phyloP scores from a whole-genome alignment of 225 moss, liverwort and hornwort genomes.

The Pleurozium schreberi region DNA sequence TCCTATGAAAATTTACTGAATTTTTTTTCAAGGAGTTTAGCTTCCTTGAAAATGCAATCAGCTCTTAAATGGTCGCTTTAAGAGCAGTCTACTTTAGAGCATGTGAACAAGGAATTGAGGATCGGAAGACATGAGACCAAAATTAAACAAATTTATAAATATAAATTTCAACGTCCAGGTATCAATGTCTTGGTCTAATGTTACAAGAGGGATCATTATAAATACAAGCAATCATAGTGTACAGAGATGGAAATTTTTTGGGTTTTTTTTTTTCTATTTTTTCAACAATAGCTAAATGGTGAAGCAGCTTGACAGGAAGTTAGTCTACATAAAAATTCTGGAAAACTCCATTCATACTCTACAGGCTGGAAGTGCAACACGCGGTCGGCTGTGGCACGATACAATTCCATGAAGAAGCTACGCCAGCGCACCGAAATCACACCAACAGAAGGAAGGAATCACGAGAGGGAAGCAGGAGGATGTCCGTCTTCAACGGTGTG shows the following conservation, averaged over 20 bases:
- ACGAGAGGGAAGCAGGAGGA: conserved; percentile 7
- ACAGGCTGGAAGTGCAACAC: conserved; percentile 7
- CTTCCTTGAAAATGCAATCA: too few species aligned
- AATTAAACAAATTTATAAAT: not conserved
- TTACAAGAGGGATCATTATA: not conserved
- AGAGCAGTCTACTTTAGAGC: too few species aligned
- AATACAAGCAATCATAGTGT: not conserved
- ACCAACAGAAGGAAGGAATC: not conserved
- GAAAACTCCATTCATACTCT: not conserved
- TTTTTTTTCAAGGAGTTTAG: too few species aligned
- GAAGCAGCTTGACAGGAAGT: not conserved
- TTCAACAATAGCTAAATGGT: not conserved
- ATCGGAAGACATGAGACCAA: not conserved
- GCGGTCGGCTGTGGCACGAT: not conserved
- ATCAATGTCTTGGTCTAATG: not conserved
- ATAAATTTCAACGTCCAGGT: not conserved
- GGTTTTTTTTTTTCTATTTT: not conserved
- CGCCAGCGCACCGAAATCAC: conserved; percentile 9
- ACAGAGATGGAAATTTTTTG: not conserved
- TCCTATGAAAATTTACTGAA: too few species aligned
- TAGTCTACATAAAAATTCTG: not conserved
- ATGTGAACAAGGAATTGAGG: not conserved
- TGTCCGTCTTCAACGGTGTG: conserved; percentile 39
- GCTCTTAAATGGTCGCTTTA: too few species aligned
- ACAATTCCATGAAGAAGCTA: not conserved